A percentile compares a stretch with the other conserved stretches of the same genome.
phyloP scores from a whole-genome alignment of 23 red algal species.

The Chondrus crispus region DNA sequence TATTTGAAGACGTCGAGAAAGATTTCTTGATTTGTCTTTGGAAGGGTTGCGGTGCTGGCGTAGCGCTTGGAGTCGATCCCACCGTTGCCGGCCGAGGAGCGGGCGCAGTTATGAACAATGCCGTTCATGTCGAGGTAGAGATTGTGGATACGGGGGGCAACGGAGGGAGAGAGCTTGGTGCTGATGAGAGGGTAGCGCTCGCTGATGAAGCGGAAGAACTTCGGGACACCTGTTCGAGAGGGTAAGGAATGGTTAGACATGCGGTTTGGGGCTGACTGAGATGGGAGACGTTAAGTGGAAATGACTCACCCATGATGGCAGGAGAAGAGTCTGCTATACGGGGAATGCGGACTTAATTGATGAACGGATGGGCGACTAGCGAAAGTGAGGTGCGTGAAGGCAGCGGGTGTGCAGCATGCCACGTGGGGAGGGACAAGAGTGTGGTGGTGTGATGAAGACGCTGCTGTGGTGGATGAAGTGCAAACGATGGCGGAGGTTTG shows the following conservation, averaged over 20 bases:
- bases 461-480: no score
- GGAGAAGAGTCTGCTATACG: no score
- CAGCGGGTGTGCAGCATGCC: no score
- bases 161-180: conserved; percentile 12
- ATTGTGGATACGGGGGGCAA: conserved; percentile 76
- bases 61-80: conserved; percentile 50
- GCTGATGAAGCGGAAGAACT: conserved; percentile 93
- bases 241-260: background rate
- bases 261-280: no score
- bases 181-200: conserved; percentile 93
- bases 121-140: conserved; percentile 98
- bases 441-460: no score
- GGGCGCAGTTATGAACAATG: conserved; percentile 88
- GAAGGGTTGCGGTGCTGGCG: conserved; percentile 16
- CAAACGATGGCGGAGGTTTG: no score
- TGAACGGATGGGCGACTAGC: no score
- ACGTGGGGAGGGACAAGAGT: no score
- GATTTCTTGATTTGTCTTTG: conserved; percentile 39
- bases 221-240: conserved; percentile 77
- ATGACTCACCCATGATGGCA: background rate
- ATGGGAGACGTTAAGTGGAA: no score
- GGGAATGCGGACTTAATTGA: no score
- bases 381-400: no score
- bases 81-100: conserved; percentile 41
- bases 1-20: conserved; percentile 85